Conservation (phyloP, 2,329 filamentous ascomycete species). For the Penicillium sp. region DNA sequence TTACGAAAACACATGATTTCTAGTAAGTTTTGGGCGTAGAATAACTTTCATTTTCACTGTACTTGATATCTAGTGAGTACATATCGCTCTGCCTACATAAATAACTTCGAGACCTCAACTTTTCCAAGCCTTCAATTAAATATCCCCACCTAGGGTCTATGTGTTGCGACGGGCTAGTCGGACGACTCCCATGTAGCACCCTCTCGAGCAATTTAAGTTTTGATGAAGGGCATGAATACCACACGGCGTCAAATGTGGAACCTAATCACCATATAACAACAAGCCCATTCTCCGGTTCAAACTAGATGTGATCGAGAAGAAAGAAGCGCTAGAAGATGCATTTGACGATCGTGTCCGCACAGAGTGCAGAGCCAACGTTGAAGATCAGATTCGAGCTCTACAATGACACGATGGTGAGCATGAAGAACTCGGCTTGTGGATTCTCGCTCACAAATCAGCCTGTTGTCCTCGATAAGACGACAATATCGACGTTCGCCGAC, state of each 20-base stretch:
- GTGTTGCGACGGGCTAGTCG: neutral
- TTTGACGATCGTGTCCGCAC: neutral
- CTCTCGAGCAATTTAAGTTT: neutral
- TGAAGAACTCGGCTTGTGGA: neutral
- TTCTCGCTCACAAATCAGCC: neutral
- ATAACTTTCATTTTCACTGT: neutral
- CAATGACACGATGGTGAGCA: neutral
- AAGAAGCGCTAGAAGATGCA: neutral
- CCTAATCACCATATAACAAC: neutral
- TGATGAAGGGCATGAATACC: neutral
- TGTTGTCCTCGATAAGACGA: neutral
- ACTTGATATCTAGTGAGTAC: neutral
- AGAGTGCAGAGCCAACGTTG: neutral
- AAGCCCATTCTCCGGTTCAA: neutral
- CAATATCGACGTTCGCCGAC: neutral
- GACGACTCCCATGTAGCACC: neutral
- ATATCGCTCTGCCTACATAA: neutral
- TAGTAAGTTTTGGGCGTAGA: neutral
- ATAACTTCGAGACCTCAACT: neutral
- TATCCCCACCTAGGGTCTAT: neutral
- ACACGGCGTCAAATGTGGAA: neutral
- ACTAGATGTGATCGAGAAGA: neutral
- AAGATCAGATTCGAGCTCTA: neutral
- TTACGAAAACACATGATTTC: constrained; percentile 16
- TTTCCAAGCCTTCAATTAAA: neutral